Base-by-base conservation (phyloP, 768 basidiomycete genomes). In the Macrolepiota fuliginosa region DNA sequence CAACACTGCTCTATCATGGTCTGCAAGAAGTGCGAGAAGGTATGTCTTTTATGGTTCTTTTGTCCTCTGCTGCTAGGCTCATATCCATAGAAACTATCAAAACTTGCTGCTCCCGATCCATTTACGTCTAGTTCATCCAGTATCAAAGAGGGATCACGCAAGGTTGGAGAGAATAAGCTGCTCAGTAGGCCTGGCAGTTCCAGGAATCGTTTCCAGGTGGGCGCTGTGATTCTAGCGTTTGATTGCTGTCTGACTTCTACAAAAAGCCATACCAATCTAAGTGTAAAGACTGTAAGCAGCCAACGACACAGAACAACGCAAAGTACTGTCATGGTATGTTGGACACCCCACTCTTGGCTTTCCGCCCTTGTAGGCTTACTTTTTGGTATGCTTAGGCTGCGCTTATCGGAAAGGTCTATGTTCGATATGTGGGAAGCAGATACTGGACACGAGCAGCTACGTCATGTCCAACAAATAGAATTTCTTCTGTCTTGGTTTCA, bases 401-500 rank as follows among this genome's bases (percentile, higher is more conserved):
- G 92, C 92, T 22, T 94, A 89, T 75, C 92, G 89, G 79, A 91
- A 91, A 69, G 92, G 92, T 12, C 72, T 91, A 40, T 94, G 92
- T 68, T 85, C 91, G 50, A 93, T 94, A 76, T 94, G 92, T 66
- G 92, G 92, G 65, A 94, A 92, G 70, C 79, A 88, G 70, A 91
- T 94, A 62, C 80, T 94, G 29, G 92, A 94, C 72, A 94, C 90
- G 7, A 83, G 85, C 6, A 86, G 89, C 67, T 94, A 93, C 71
- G 84, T 82, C 54, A 94, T 94, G 92, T 91, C 91, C 24, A 85
- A 83, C 77, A 93, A 93, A 73, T 94, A 79, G 76, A 13, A 12
- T 37, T 19, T 46, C 55, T 47, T 56, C 32, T 52, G 35, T 35
- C 15, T 39, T 62, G 25, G 29, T 60, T 45, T 45, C 55, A 39